Evolutionary conservation across 306 rosid species (phyloP), one percentile per base, ranked within the genome.

Genomic region (Prunus padus): DNA sequence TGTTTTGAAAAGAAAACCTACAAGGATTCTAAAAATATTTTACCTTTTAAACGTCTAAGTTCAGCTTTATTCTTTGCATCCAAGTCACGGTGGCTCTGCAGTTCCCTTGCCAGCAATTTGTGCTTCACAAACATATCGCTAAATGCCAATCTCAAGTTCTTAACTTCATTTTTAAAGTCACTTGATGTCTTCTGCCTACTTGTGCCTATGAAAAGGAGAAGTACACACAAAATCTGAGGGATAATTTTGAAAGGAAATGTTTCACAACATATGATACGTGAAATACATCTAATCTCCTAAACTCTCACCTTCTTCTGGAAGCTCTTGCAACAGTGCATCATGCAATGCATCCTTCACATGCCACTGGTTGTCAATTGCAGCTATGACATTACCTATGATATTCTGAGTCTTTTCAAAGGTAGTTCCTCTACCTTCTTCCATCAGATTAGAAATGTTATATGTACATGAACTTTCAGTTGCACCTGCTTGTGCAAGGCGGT

Each of bases 401-500:
- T 77, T 83, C 80, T 80, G 81, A 74, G 86, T 80, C 68, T 81
- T 82, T 68, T 84, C 87, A 54, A 60, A 49, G 28, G 77, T 65
- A 54, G 57, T 69, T 71, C 78, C 82, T 52, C 72, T 71, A 65
- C 82, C 83, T 64, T 80, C 89, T 82, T 88, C 90, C 84, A 78
- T 78, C 80, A 76, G 83, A 45, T 76, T 78, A 65, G 77, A 65
- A 6, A 52, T 78, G 70, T 76, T 59, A 83, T 65, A 55, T 4
- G 84, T 56, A 28, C 93, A 91, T 57, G 97, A 90, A 82, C 86
- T 91, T 88, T 93, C 91, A 54, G 97, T 93, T n/a, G 98, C 98
- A 75, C 93, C 97, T 60, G 88, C 87, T 77, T 91, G 88, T 69
- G 91, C 33, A 66, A 91, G 92, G 63, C 96, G 96, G 75, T 83